Base-by-base conservation (phyloP, 176 grass and related monocot genomes). In the Microstegium vimineum region DNA sequence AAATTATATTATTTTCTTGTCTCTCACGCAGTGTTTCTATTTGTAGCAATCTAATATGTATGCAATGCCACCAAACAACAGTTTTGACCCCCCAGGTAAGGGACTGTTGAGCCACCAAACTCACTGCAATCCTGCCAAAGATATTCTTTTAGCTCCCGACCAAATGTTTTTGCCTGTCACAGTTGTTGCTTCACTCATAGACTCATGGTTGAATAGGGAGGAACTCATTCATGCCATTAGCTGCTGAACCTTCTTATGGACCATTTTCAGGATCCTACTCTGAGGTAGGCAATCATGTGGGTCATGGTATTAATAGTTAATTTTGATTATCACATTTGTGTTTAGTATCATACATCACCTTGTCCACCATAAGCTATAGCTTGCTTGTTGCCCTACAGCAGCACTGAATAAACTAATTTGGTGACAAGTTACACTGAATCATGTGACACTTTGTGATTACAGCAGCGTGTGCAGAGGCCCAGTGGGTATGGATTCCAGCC, bases 51-150 rank as follows among this genome's bases (percentile, higher is more conserved):
- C 69, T 75, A 91, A 74, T 47, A 57, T 85, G 66, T 91, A 94
- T 71, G 41, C 75, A 68, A 17, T 36, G 12, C 36, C 52, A 3
- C 40, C 79, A 34, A 84, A 76, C 49, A 61, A 51, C 66, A 91
- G 91, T 82, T 93, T 89, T 89, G 86, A 91, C 78, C n/a, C n/a
- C n/a, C 64, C 69, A 40, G 87, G 82, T 85, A 85, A 70, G 65
- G 32, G 61, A 33, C 82, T n/a, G n/a, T 4, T 65, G 65, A 71
- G 33, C 57, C 16, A 23, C 18, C 79, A 82, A 82, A 22, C 43
- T 65, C 41, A 35, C 6, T 23, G 0, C 6, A 6, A 51, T 27
- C 43, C 37, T 23, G 45, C 1, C 20, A 34, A 70, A 74, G 8
- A 59, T 13, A 35, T 26, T 27, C 9, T 26, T 62, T 47, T 27